These are phyloP conservation scores for Entrophospora sp. DNA, from an alignment of 192 early-diverging fungal genomes.

Conservation along the genomic window DNA sequence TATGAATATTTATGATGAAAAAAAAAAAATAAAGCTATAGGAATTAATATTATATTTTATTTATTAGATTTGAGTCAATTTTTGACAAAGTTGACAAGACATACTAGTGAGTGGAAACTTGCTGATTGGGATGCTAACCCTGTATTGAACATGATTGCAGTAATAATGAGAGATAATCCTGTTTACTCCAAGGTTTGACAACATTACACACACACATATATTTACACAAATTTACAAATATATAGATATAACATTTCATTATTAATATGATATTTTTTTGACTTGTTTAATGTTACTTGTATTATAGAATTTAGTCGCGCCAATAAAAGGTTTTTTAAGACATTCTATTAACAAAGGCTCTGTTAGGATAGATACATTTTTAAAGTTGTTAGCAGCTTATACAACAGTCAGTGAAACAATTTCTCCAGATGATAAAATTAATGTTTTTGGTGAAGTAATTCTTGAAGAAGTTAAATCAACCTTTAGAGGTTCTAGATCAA, in stretches of 20 bases:
- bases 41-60: no score
- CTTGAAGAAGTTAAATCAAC: conserved; percentile 30
- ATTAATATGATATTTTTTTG: no score
- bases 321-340: conserved; percentile 25
- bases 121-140: conserved; percentile 40
- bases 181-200: conserved; percentile 25
- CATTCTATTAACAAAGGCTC: conserved; percentile 29
- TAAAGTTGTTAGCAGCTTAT: conserved; percentile 33
- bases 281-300: no score
- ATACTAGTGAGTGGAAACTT: conserved; percentile 35
- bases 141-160: conserved; percentile 33
- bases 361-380: conserved; percentile 25
- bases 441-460: conserved; percentile 33
- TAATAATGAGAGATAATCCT: conserved; percentile 31
- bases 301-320: conserved; percentile 24
- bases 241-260: no score
- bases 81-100: conserved; percentile 32
- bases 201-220: no score
- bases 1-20: no score
- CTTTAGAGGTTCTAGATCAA: conserved; percentile 5
- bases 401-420: conserved; percentile 19
- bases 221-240: no score
- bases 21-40: not conserved
- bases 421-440: conserved; percentile 14
- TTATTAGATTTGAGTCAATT: conserved; percentile 33